Percentiles rank a stretch among this genome's conserved stretches.
Conservation (phyloP, 345 rosid species). For the Cardamine occulta region DNA sequence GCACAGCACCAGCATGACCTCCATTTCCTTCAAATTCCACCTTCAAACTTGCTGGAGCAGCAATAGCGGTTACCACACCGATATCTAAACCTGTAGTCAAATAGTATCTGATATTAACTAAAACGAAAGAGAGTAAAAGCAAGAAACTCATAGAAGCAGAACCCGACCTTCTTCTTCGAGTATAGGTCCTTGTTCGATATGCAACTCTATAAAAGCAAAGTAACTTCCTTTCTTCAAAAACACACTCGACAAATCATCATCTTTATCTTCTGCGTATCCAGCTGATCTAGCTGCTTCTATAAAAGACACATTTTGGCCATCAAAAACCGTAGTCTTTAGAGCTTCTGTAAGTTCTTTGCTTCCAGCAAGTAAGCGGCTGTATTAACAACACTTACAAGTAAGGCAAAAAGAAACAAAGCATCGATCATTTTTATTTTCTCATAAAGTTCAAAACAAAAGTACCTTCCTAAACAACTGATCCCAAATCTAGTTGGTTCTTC, state of each 20-base stretch:
- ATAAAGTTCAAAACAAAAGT: not conserved
- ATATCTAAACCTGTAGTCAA: conserved; percentile 62
- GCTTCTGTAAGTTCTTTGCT: conserved; percentile 60
- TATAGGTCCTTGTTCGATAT: conserved; percentile 95
- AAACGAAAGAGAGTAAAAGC: not conserved
- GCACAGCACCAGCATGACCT: conserved; percentile 95
- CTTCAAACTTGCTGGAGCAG: conserved; percentile 95
- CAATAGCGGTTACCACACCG: conserved; percentile 92
- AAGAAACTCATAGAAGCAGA: not conserved
- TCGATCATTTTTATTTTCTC: not conserved
- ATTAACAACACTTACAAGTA: conserved; percentile 1
- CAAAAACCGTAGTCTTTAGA: conserved; percentile 62
- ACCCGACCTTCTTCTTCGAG: conserved; percentile 79
- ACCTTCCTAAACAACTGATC: conserved; percentile 98
- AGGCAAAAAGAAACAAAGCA: conserved; percentile 18
- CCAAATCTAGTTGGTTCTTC: conserved; percentile 98
- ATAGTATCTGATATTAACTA: not conserved
- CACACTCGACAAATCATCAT: conserved; percentile 60
- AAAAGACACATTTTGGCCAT: conserved; percentile 75
- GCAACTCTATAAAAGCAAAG: conserved; percentile 86
- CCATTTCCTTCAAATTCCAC: conserved; percentile 94
- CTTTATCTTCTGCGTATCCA: conserved; percentile 65
- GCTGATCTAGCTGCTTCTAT: conserved; percentile 83
- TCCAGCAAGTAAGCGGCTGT: conserved; percentile 89
- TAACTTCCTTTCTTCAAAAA: conserved; percentile 70